These are phyloP conservation scores for Apocynum venetum DNA, from an alignment of 257 asterid species.

Conservation along the genomic window DNA sequence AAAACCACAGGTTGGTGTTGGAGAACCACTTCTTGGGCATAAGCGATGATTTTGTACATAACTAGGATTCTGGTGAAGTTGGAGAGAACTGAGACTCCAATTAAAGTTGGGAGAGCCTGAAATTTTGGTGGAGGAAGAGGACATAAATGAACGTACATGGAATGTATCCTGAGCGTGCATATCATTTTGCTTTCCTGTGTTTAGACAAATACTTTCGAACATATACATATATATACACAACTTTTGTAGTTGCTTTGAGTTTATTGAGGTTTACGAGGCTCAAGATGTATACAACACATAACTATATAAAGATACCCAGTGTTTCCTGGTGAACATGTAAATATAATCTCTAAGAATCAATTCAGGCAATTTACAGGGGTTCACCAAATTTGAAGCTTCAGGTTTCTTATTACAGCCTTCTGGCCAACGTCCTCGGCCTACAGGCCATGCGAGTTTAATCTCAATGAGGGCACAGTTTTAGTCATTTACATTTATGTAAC, in stretches of 20 bases:
- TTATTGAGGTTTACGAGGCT: background rate
- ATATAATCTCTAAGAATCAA: background rate
- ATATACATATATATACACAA: background rate
- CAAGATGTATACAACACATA: background rate
- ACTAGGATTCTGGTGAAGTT: background rate
- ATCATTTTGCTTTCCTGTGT: background rate
- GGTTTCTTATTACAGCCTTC: background rate
- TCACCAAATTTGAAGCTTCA: background rate
- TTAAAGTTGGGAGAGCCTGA: background rate
- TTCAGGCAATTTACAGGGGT: background rate
- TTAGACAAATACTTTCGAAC: background rate
- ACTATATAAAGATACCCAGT: background rate
- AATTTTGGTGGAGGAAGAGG: conserved; percentile 11
- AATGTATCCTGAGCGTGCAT: background rate
- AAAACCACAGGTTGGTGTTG: conserved; percentile 28
- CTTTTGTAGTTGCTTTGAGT: background rate
- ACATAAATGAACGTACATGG: background rate
- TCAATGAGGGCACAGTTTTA: background rate
- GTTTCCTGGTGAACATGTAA: background rate
- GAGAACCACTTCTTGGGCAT: conserved; percentile 38
- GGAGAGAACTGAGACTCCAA: background rate
- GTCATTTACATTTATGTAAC: background rate
- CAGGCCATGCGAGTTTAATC: background rate
- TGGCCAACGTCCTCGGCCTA: background rate
- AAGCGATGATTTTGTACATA: conserved; percentile 20